Conservation (phyloP, 257 asterid genomes). For the Rubia yunnanensis region DNA sequence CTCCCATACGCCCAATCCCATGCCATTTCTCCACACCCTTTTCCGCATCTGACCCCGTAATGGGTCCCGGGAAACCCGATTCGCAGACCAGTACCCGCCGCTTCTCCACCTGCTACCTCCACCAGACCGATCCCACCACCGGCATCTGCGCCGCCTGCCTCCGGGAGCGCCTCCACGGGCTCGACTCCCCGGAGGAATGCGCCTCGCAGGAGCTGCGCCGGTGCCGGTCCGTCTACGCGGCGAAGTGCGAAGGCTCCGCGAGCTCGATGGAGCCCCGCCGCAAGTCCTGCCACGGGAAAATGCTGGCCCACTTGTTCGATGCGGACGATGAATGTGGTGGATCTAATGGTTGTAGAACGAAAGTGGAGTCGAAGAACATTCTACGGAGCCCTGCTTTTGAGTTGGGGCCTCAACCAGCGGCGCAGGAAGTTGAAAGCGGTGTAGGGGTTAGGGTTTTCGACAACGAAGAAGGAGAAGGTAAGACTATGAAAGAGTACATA, state of each 20-base stretch:
- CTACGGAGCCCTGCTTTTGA: conserved; percentile 4
- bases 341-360: conserved; percentile 27
- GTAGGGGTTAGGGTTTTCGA: conserved; percentile 7
- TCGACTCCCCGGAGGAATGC: conserved; percentile 31
- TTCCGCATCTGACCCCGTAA: conserved; percentile 21
- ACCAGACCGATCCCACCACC: conserved; percentile 63
- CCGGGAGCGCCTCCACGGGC: conserved; percentile 82
- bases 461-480: conserved; percentile 45
- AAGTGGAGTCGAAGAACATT: conserved; percentile 66
- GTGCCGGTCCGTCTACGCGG: conserved; percentile 53
- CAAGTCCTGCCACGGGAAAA: conserved; percentile 63
- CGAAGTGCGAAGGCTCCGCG: conserved; percentile 39
- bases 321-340: conserved; percentile 45
- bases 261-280: conserved; percentile 59
- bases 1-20: background rate
- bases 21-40: background rate
- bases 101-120: conserved; percentile 69
- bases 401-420: conserved; percentile 5
- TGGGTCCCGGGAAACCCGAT: conserved; percentile 25
- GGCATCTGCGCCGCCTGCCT: conserved; percentile 96
- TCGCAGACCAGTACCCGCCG: conserved; percentile 51
- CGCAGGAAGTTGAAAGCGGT: conserved; percentile 7
- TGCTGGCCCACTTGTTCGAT: conserved; percentile 53
- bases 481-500: conserved; percentile 85
- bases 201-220: conserved; percentile 61